Percentiles rank a stretch among this genome's conserved stretches.
Evolutionary conservation across 2,329 filamentous ascomycete genomes (phyloP).

Genomic region (Calonectria henricotiae): DNA sequence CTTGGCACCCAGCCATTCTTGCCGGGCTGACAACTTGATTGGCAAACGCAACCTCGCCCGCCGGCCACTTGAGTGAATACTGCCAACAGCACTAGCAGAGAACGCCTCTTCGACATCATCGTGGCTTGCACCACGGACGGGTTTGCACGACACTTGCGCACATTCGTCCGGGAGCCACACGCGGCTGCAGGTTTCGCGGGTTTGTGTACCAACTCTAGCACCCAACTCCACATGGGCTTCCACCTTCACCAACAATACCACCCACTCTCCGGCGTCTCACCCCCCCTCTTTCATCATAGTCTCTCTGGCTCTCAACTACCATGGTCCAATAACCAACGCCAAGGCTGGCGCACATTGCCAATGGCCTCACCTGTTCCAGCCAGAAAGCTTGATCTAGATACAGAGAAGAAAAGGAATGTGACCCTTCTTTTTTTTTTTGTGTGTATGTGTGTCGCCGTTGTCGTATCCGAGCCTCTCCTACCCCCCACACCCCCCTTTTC

Average conservation of each 20-base stretch:
- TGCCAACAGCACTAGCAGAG: background rate
- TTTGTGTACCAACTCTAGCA: slow-evolving; percentile 17
- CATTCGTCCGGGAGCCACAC: slow-evolving; percentile 23
- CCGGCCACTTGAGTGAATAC: slow-evolving; percentile 17
- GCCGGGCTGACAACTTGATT: slow-evolving; percentile 22
- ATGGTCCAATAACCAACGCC: slow-evolving; percentile 25
- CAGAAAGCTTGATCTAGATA: slow-evolving; percentile 37
- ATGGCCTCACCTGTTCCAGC: slow-evolving; percentile 25
- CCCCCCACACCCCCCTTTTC: slow-evolving; percentile 27
- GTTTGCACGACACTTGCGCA: slow-evolving; percentile 3
- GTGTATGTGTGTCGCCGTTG: slow-evolving; percentile 6
- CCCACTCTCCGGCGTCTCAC: slow-evolving; percentile 22
- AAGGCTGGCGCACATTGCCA: slow-evolving; percentile 25
- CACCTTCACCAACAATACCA: slow-evolving; percentile 20
- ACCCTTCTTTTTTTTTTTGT: slow-evolving; percentile 25
- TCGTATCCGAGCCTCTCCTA: slow-evolving; percentile 29
- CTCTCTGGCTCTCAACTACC: background rate
- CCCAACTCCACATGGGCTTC: slow-evolving; percentile 13
- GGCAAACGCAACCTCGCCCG: slow-evolving; percentile 12
- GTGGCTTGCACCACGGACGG: slow-evolving; percentile 14
- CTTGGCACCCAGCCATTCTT: slow-evolving; percentile 33
- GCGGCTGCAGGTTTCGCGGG: slow-evolving; percentile 25
- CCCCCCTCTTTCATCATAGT: slow-evolving; percentile 5
- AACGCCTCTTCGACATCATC: slow-evolving; percentile 15
- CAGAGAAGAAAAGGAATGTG: slow-evolving; percentile 35